These are phyloP conservation scores for Dendrobium catenatum DNA, from an alignment of 106 monocot species.

Conservation along the genomic window DNA sequence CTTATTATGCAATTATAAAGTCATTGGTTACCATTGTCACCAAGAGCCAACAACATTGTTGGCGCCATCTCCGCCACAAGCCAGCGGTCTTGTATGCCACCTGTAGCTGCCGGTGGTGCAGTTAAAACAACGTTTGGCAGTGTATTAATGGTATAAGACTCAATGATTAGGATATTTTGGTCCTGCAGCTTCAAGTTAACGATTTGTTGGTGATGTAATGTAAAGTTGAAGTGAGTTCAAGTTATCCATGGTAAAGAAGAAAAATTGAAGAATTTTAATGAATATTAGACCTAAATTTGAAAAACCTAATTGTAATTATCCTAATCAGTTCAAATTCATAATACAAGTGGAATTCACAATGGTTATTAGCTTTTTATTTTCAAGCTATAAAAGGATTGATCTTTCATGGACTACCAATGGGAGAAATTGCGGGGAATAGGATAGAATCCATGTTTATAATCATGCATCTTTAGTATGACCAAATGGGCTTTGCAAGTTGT, in stretches of 20 bases:
- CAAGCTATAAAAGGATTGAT: not conserved
- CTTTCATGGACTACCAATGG: not conserved
- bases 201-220: not conserved
- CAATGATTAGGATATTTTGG: too few relatives aligned
- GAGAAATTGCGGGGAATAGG: not conserved
- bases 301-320: not conserved
- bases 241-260: too few relatives aligned
- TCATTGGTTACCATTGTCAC: too few relatives aligned
- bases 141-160: too few relatives aligned
- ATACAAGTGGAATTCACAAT: not conserved
- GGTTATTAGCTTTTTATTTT: not conserved
- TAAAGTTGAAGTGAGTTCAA: not conserved
- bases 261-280: too few relatives aligned
- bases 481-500: not conserved
- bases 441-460: not conserved
- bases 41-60: too few relatives aligned
- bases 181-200: not conserved
- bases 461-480: not conserved
- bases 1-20: too few relatives aligned
- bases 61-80: too few relatives aligned
- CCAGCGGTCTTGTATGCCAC: too few relatives aligned
- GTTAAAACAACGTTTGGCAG: too few relatives aligned
- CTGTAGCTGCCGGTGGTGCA: too few relatives aligned
- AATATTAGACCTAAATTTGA: not conserved
- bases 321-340: not conserved